These are phyloP conservation scores for Cytospora paraplurivora DNA, from an alignment of 2,329 filamentous ascomycete species.

Conservation along the genomic window DNA sequence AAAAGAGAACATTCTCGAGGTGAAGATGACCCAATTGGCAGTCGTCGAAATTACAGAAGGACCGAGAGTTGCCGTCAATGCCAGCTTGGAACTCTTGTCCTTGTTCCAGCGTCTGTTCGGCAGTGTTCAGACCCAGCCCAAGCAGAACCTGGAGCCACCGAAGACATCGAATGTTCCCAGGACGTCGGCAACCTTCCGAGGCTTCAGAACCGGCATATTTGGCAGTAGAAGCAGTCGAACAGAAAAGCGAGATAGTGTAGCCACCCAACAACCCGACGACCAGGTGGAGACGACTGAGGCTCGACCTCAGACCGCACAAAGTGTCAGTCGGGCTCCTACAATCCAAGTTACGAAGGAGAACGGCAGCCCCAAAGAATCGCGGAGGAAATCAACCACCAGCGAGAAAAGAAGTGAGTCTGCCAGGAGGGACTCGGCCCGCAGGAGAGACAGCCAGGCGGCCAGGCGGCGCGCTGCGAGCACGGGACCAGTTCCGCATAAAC, in stretches of 20 bases:
- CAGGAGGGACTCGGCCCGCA: constrained; percentile 55
- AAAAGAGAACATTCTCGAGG: constrained; percentile 84
- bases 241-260: constrained; percentile 39
- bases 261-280: constrained; percentile 34
- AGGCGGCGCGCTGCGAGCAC: constrained; percentile 49
- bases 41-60: constrained; percentile 83
- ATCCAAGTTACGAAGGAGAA: constrained; percentile 77
- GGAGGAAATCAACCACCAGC: constrained; percentile 42
- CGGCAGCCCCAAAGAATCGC: constrained; percentile 44
- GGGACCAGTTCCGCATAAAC: constrained; percentile 41
- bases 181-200: constrained; percentile 71
- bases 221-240: constrained; percentile 50
- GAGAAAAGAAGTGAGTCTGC: constrained; percentile 49
- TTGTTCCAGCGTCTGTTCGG: constrained; percentile 83
- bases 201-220: constrained; percentile 76
- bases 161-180: constrained; percentile 61
- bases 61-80: constrained; percentile 82
- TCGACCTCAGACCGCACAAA: constrained; percentile 43
- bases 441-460: constrained; percentile 54
- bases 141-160: constrained; percentile 41
- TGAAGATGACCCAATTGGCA: constrained; percentile 92
- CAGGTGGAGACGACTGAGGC: constrained; percentile 37
- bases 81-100: constrained; percentile 79
- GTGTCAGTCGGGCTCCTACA: constrained; percentile 57
- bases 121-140: constrained; percentile 49